Conservation (phyloP, 306 rosid species). For the Parietaria judaica region DNA sequence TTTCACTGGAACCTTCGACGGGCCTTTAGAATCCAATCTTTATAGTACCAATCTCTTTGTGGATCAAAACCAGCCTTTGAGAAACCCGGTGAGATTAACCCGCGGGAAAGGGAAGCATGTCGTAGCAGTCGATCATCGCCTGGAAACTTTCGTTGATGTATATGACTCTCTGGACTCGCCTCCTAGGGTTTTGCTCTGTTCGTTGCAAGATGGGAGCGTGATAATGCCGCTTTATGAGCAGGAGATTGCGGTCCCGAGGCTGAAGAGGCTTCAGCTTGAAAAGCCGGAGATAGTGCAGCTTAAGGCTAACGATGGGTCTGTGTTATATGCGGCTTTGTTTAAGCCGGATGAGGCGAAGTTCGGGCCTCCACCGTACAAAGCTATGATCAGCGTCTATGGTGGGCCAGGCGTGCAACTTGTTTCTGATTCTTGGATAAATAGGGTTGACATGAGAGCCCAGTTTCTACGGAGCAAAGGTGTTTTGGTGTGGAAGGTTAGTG, state of each 20-base stretch:
- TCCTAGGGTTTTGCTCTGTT: conserved; percentile 73
- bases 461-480: conserved; percentile 75
- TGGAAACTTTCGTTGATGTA: conserved; percentile 66
- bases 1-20: conserved; percentile 79
- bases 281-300: conserved; percentile 65
- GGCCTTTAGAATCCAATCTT: conserved; percentile 82
- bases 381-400: conserved; percentile 84
- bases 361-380: conserved; percentile 94
- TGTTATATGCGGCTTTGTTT: conserved; percentile 67
- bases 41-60: conserved; percentile 53
- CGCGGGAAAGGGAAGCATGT: conserved; percentile 69
- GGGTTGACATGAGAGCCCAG: conserved; percentile 91
- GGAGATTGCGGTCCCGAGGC: conserved; percentile 42
- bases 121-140: conserved; percentile 78
- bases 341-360: conserved; percentile 69
- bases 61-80: conserved; percentile 47
- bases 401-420: conserved; percentile 92
- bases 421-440: conserved; percentile 66
- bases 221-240: conserved; percentile 67
- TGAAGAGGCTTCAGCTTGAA: conserved; percentile 68
- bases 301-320: conserved; percentile 55
- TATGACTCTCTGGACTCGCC: conserved; percentile 72
- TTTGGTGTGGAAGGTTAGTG: conserved; percentile 92
- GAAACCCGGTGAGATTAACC: conserved; percentile 69
- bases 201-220: conserved; percentile 69